Percentiles rank a stretch among this genome's conserved stretches.
phyloP scores from a whole-genome alignment of 176 grass and related monocot genomes.

The Cenchrus purpureus region DNA sequence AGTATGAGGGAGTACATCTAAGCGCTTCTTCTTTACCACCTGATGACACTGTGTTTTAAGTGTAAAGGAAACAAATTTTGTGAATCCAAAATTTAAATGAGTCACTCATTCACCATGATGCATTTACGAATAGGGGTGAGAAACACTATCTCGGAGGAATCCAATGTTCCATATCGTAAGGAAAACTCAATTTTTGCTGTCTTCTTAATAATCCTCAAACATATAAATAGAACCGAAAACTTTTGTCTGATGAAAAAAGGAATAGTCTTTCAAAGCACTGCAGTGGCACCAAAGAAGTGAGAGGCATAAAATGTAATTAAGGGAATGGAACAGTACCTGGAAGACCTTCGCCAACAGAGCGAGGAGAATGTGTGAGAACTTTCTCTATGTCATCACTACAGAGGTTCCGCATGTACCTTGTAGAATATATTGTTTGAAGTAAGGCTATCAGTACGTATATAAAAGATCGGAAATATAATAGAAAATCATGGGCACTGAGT shows the following conservation, averaged over 20 bases:
- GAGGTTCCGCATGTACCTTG: constrained; percentile 86
- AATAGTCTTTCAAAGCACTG: neutral
- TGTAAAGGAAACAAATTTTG: neutral
- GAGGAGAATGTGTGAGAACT: constrained; percentile 75
- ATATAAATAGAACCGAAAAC: neutral
- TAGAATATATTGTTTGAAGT: constrained; percentile 44
- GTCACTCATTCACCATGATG: neutral
- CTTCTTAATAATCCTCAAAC: neutral
- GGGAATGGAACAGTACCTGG: constrained; percentile 63
- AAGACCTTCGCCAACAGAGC: constrained; percentile 76
- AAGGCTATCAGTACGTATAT: constrained; percentile 15
- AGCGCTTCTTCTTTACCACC: neutral
- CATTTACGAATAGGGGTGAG: neutral
- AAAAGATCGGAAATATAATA: constrained; percentile 31
- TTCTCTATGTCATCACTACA: constrained; percentile 93
- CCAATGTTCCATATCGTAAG: constrained; percentile 11
- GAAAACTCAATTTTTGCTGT: neutral
- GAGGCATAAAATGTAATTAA: constrained; percentile 17
- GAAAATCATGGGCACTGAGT: constrained; percentile 28
- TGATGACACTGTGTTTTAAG: neutral
- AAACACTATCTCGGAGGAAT: constrained; percentile 2
- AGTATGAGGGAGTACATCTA: neutral
- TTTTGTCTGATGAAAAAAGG: neutral
- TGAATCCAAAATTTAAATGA: neutral
- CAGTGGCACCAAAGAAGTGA: constrained; percentile 9